Percentiles rank a stretch among this genome's conserved stretches.
Conservation (phyloP, 805 yeast species). For the Spathaspora passalidarum region DNA sequence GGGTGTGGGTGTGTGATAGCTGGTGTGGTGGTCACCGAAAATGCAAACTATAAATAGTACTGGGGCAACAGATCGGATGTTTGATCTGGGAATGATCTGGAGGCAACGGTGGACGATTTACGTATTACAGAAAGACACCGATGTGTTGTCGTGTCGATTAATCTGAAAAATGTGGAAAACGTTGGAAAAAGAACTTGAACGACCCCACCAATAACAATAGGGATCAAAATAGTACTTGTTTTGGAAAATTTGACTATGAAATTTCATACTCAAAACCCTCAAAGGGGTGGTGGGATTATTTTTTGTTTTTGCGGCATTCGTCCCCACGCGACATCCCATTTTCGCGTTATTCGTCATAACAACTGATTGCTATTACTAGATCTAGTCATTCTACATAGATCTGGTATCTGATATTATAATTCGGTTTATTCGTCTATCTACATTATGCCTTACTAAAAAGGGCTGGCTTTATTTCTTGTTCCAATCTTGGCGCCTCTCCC, state of each 20-base stretch:
- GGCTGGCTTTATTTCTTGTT: conserved; percentile 18
- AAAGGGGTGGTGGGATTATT: neutral
- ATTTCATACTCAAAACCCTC: neutral
- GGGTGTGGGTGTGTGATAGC: no score
- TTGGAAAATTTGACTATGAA: neutral
- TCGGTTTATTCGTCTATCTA: no score
- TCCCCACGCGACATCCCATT: neutral
- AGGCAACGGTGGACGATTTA: no score
- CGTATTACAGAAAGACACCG: no score
- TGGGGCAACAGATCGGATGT: no score
- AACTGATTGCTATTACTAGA: no score
- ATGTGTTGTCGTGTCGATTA: no score
- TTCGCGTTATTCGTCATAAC: neutral
- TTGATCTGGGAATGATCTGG: no score
- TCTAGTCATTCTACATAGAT: no score
- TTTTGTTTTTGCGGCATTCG: neutral
- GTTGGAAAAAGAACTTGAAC: neutral
- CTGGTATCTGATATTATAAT: no score
- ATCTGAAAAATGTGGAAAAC: neutral
- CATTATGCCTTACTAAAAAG: neutral
- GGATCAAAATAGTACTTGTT: neutral
- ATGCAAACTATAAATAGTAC: no score
- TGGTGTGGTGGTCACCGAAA: no score
- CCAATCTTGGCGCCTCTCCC: conserved; percentile 37
- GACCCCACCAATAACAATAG: neutral